Evolutionary conservation across 768 basidiomycete species (phyloP).

Genomic region (Gymnopilus junonius): DNA sequence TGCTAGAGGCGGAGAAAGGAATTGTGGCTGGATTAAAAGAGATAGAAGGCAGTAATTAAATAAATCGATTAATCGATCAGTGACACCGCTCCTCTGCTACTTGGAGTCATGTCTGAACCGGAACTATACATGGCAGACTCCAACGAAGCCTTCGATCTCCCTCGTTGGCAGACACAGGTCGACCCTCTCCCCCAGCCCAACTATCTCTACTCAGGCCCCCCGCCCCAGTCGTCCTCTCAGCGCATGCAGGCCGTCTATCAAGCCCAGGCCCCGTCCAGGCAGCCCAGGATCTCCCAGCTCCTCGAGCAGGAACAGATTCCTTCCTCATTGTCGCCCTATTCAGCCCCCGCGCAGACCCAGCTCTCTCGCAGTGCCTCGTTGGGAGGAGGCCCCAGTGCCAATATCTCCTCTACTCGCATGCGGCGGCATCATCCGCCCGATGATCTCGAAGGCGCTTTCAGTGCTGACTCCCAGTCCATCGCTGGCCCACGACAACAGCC

Average conservation of each 20-base stretch:
- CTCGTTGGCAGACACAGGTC: conserved; percentile 69
- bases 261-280: conserved; percentile 41
- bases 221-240: conserved; percentile 47
- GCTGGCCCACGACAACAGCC: conserved; percentile 43
- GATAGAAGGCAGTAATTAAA: conserved; percentile 19
- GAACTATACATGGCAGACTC: conserved; percentile 78
- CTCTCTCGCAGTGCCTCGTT: conserved; percentile 73
- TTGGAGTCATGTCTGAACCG: conserved; percentile 68
- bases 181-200: conserved; percentile 57
- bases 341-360: conserved; percentile 53
- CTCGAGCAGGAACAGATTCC: conserved; percentile 64
- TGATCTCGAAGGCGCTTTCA: conserved; percentile 62
- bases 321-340: conserved; percentile 50
- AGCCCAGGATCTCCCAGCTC: conserved; percentile 68
- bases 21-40: conserved; percentile 53
- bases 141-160: conserved; percentile 86
- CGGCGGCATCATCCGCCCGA: conserved; percentile 74
- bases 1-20: conserved; percentile 64
- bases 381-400: conserved; percentile 48
- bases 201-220: conserved; percentile 59
- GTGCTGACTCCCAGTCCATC: conserved; percentile 40
- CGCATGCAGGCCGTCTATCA: conserved; percentile 58
- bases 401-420: conserved; percentile 43
- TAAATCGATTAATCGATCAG: conserved; percentile 15
- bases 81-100: conserved; percentile 30